Conservation (phyloP, 352 stramenopile genomes). For the Phytophthora capsici region DNA sequence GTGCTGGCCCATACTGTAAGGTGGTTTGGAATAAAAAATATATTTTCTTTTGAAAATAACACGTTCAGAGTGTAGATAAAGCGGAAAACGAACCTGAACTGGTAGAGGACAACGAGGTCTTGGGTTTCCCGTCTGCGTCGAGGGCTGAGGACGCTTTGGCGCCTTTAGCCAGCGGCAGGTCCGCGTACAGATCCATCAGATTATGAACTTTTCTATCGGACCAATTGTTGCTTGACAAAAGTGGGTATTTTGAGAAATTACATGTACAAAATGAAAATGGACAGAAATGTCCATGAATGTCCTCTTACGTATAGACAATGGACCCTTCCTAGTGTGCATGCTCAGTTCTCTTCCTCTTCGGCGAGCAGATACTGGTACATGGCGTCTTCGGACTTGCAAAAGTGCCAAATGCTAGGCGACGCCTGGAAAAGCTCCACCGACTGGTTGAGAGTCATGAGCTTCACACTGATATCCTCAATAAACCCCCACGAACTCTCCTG, state of each 20-base stretch:
- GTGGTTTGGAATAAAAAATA: no score
- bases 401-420: constrained; percentile 81
- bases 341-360: constrained; percentile 67
- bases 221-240: constrained; percentile 18
- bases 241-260: constrained; percentile 27
- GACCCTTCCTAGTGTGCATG: not conserved
- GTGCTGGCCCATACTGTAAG: constrained; percentile 59
- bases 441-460: constrained; percentile 67
- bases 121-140: constrained; percentile 59
- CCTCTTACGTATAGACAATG: not conserved
- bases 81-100: constrained; percentile 32
- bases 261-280: constrained; percentile 34
- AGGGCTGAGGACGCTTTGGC: constrained; percentile 54
- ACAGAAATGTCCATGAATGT: constrained; percentile 17
- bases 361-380: constrained; percentile 82
- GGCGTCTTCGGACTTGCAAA: constrained; percentile 81
- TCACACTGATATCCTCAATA: constrained; percentile 78
- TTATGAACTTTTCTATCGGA: not conserved
- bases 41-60: not conserved
- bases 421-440: constrained; percentile 75
- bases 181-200: constrained; percentile 81
- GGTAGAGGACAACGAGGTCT: constrained; percentile 32
- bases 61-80: not conserved
- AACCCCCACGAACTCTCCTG: constrained; percentile 86
- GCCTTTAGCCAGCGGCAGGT: constrained; percentile 74